phyloP scores from a whole-genome alignment of 768 basidiomycete species.

The Lactarius vividus region DNA sequence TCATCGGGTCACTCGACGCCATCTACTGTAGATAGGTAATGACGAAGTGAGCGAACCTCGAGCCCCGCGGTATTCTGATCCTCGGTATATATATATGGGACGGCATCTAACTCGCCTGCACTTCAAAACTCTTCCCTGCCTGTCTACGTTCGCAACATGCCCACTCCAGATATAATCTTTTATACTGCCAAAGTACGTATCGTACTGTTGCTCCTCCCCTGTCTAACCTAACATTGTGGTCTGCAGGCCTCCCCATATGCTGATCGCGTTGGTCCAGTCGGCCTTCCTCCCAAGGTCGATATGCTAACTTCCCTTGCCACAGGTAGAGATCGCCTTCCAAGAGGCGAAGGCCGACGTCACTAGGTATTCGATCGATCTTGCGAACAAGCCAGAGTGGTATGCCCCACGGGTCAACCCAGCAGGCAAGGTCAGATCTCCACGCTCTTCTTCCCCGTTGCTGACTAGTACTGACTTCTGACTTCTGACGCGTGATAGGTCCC shows the following conservation, averaged over 20 bases:
- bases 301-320: not conserved
- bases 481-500: slow-evolving; percentile 42
- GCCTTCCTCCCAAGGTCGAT: not conserved
- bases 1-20: too few relatives aligned
- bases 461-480: not conserved
- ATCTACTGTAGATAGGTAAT: too few relatives aligned
- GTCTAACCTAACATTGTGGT: not conserved
- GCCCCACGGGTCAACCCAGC: slow-evolving; percentile 57
- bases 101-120: not conserved
- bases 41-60: too few relatives aligned
- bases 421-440: slow-evolving; percentile 47
- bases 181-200: slow-evolving; percentile 34
- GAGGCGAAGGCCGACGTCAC: slow-evolving; percentile 50
- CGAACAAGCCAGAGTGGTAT: slow-evolving; percentile 67
- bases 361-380: slow-evolving; percentile 54
- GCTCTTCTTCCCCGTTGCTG: too few relatives aligned
- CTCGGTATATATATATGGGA: too few relatives aligned
- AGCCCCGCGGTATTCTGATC: too few relatives aligned
- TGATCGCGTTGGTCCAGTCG: slow-evolving; percentile 41
- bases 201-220: not conserved
- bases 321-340: slow-evolving; percentile 57
- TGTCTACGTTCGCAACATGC: slow-evolving; percentile 1
- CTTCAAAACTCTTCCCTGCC: not conserved
- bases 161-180: slow-evolving; percentile 37
- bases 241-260: slow-evolving; percentile 52